Evolutionary conservation across 1,139 yeast genomes (phyloP), one percentile per base, ranked within the genome.

Genomic region (Citeromyces hawaiiensis): DNA sequence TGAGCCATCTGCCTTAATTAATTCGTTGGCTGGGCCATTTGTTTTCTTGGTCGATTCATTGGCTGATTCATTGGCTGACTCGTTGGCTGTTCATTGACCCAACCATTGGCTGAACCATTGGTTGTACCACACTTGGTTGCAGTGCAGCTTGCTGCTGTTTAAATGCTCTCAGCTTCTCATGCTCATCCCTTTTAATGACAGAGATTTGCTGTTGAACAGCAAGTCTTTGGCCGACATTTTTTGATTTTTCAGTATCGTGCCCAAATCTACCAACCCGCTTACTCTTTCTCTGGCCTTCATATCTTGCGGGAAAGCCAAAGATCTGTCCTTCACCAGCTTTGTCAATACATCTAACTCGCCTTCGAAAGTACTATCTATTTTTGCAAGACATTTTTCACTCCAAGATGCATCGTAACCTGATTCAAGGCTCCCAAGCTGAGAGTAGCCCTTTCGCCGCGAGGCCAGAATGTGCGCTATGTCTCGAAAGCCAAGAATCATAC

Each of bases 191-290:
- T 32, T 56, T 47, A 13, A 56, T 55, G 2, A 50, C 44, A 30
- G 51, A 48, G 29, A 57, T 43, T 41, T 57, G 61, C 36, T 52
- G 50, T 30, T 48, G 49, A 6, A 53, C 58, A 29, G 47, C 16
- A 72, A 57, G 42, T 72, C 75, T 19, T 59, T 56, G 8, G 55
- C 52, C 31, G 63, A 64, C 57, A 72, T 66, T 10, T 51, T 44
- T 58, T 66, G 45, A 52, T 38, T 60, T 13, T 54, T 53, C 39
- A 72, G 55, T 29, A 72, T 59, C n/a, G 43, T 45, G 34, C 62
- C 60, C 41, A 73, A 58, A 45, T 71, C 70, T 35, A 55, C 57
- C 45, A 73, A 62, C 2, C 74, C 71, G 39, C 63, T 61, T 42
- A 60, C 61, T 36, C 60, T 46, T 37, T 55, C 59, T 16, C 44